Evolutionary conservation across 192 early-diverging fungal species (phyloP), one percentile per base, ranked within the genome.

Genomic region (Haplosporangium gracile): DNA sequence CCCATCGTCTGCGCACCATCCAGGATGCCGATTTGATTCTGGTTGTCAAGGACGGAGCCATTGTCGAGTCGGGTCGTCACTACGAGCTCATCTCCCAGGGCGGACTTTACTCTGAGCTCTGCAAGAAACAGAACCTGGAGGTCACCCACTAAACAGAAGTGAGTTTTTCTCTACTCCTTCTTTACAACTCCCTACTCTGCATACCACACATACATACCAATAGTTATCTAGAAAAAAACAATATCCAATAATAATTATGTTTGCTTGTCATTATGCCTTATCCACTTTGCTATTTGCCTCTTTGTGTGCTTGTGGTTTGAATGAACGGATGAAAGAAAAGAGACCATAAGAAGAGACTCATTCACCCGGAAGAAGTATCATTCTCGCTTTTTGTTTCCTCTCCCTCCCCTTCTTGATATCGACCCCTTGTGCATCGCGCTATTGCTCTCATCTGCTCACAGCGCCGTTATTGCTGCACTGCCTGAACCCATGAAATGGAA

Each of bases 1-100:
- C 94, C 15, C 96, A 97, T 90, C 83, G 97, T 13, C 89, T 97
- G 42, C 92, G 94, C n/a, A 97, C 95, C 24, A 95, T 97, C 76
- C 95, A 93, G 53, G 94, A 97, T 77, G 94, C 96, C 4, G 95
- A 98, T 85, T 78, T 94, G 76, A 99, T 99, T 80, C 94, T 95
- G 39, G 96, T 97, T 15, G 93, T 98, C 75, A 86, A 91, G 83
- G 81, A 93, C 76, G 95, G 95, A n/a, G 78, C 80, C 9, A 90
- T 96, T 57, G 76, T 92, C 13, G 95, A 97, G 88, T 77, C 89
- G 57, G 98, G 98, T 53, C 94, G 88, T 42, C 97, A 97, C 87
- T 90, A 93, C 68, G 91, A 97, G 82, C 88, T 99, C 71, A 79
- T 97, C 39, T 83, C 88, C 20, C 75, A 81, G 29, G 88, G 90